Evolutionary conservation across 148 eudicot species (phyloP).

Genomic region (Vaccinium myrtillus): DNA sequence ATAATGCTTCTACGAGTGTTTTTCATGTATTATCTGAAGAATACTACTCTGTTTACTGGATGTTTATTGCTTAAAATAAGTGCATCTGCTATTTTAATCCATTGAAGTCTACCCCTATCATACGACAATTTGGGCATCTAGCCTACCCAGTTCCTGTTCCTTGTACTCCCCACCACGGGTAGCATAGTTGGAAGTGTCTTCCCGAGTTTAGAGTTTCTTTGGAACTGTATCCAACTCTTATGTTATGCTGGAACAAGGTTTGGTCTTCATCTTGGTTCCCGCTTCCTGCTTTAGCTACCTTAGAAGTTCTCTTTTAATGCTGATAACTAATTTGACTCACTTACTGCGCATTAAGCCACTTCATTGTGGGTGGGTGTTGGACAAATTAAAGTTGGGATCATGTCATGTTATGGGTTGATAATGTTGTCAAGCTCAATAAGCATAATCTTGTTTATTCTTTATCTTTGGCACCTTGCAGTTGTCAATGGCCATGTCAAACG

Average conservation of each 20-base stretch:
- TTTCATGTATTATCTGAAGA: not conserved
- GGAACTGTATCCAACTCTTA: not conserved
- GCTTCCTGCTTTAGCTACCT: not conserved
- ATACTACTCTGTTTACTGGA: not conserved
- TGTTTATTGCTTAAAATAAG: not conserved
- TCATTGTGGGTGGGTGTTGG: not conserved
- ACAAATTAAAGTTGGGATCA: not conserved
- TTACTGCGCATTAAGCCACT: not conserved
- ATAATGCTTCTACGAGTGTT: not conserved
- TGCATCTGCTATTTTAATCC: not conserved
- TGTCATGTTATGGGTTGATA: not conserved
- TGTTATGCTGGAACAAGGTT: not conserved
- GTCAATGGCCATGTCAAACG: constrained; percentile 93
- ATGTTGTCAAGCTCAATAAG: not conserved
- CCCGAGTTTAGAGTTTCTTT: not conserved
- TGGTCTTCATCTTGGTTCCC: not conserved
- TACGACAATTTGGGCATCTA: not conserved
- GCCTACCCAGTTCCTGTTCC: not conserved
- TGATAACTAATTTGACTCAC: not conserved
- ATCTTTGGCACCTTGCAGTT: constrained; percentile 46
- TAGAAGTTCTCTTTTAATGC: not conserved
- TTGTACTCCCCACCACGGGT: not conserved
- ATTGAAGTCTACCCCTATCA: not conserved
- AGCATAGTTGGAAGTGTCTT: not conserved
- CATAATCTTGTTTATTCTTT: not conserved